phyloP scores from a whole-genome alignment of 352 stramenopile species.

The Phytopythium ostracodes region DNA sequence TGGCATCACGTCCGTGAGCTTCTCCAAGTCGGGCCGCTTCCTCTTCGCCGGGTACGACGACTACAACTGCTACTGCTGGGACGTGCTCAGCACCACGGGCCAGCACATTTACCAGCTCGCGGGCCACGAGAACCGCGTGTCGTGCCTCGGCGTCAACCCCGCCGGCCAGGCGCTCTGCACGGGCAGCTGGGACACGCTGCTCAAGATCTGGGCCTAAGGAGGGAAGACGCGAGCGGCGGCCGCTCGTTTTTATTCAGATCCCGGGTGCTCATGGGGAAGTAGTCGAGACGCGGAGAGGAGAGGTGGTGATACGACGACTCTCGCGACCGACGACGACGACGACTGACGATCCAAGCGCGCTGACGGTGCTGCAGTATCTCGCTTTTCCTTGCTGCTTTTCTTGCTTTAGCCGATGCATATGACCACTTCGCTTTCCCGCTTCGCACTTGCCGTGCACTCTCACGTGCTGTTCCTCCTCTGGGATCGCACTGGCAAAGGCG shows the following conservation, averaged over 20 bases:
- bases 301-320: neutral
- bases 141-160: constrained; percentile 95
- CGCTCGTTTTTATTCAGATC: too few species aligned
- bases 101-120: constrained; percentile 91
- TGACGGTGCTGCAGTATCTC: neutral
- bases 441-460: too few species aligned
- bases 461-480: neutral
- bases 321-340: neutral
- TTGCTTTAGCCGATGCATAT: neutral
- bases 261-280: neutral
- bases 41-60: constrained; percentile 98
- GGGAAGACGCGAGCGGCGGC: too few species aligned
- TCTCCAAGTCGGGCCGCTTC: constrained; percentile 94
- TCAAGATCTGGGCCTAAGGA: constrained; percentile 96
- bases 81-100: constrained; percentile 89
- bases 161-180: constrained; percentile 96
- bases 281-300: neutral
- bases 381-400: neutral
- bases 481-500: neutral
- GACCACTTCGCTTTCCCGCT: neutral
- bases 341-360: neutral
- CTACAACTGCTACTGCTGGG: constrained; percentile 97
- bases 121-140: constrained; percentile 96
- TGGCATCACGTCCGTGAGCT: constrained; percentile 96
- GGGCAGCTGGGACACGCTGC: constrained; percentile 97